Base-by-base conservation (phyloP, 495 filamentous ascomycete species). In the Xylaria castorea region DNA sequence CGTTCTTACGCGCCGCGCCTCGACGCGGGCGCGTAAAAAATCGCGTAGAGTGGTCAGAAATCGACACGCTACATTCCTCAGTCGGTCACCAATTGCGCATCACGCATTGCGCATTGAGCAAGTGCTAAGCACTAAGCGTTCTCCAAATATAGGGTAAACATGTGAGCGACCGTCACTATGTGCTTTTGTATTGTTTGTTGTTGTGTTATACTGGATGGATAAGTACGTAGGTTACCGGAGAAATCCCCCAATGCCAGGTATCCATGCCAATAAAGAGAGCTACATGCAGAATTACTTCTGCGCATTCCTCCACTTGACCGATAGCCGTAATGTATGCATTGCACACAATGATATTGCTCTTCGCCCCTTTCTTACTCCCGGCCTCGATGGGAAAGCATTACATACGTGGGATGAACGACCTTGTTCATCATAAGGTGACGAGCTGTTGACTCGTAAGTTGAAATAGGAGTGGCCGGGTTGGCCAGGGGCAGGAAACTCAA, bases 1-100 rank as follows among this genome's bases (percentile, higher is more conserved):
- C 16, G 14, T 20, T 36, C 32, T 36, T 38, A n/a, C 66, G 65
- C 65, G 65, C 34, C 50, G 65, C 34, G 42, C 16, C 57, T 9
- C 32, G 65, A 27, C 50, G 12, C 18, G 46, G 65, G 66, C 66
- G 66, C 66, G 44, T 67, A 67, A 20, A 36, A 53, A 66, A 6
- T 16, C 64, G 64, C 64, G 64, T 67, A 53, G 64, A 67, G 32
- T 51, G 66, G 48, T 68, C 64, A 25, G 64, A 53, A 25, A 48
- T 22, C 5, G n/a, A 2, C 58, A 38, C 32, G 3, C 30, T 8
- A 9, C 58, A 61, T 57, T 32, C 22, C 30, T 27, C n/a, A 14
- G 11, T 51, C 27, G 30, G 27, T 60, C 58, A 61, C 3, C 8
- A 16, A 60, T 42, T 42, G 38, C 27, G 3, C 22, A 18, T 61